Evolutionary conservation across 768 basidiomycete genomes (phyloP).

Genomic region (Macrolepiota fuliginosa): DNA sequence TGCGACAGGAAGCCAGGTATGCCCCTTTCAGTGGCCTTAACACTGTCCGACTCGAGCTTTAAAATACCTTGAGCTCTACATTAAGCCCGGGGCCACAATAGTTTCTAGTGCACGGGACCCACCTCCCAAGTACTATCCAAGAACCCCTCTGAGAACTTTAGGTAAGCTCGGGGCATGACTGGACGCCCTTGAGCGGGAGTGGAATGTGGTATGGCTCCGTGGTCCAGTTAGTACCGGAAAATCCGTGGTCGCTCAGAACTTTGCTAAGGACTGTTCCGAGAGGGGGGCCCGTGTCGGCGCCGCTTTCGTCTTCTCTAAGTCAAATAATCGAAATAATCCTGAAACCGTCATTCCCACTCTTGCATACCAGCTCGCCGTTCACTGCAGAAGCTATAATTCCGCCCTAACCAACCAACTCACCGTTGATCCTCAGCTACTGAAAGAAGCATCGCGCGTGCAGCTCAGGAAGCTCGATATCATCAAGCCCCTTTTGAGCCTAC

Average conservation of each 20-base stretch:
- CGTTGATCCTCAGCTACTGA: background rate
- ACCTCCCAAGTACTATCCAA: background rate
- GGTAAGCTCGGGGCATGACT: background rate
- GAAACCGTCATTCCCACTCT: background rate
- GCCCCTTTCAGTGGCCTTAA: no score
- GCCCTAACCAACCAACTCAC: background rate
- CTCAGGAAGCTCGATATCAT: background rate
- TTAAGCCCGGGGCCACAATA: background rate
- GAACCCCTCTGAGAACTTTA: background rate
- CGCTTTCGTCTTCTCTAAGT: slow-evolving; percentile 3
- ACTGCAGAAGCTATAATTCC: background rate
- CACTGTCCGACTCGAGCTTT: background rate
- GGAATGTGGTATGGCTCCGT: slow-evolving; percentile 6
- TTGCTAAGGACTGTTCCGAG: background rate
- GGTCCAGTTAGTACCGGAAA: slow-evolving; percentile 9
- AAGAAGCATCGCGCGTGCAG: background rate
- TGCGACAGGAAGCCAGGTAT: no score
- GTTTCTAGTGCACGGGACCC: background rate
- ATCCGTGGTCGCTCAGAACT: background rate
- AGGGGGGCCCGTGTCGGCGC: background rate
- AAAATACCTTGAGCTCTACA: background rate
- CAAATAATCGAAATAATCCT: background rate
- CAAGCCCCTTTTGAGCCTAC: background rate
- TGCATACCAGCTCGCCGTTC: slow-evolving; percentile 1
- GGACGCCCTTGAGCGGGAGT: background rate